Evolutionary conservation across 305 asterid genomes (phyloP), one percentile per base, ranked within the genome.

Genomic region (Fraxinus platypoda): DNA sequence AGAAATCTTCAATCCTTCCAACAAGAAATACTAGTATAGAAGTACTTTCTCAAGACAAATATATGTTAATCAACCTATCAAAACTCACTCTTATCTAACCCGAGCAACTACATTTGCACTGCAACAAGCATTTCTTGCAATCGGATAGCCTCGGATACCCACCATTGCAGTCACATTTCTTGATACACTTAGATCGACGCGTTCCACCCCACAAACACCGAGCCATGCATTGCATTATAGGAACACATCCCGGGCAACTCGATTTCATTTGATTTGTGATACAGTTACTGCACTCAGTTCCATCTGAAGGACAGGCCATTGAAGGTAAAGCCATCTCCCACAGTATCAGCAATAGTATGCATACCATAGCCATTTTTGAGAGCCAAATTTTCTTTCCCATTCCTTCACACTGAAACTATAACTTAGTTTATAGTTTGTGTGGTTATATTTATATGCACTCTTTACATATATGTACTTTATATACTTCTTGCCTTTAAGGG

Each of bases 211-310:
- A 92, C 83, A 95, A 82, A 12, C 98, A 95, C 35, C 74, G 75
- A 11, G 92, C 91, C 97, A 90, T 88, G 91, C 98, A 95, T n/a
- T 88, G 91, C 95, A 95, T 90, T 34, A 87, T 88, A 0, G 93
- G 84, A 5, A 76, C 91, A 17, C 98, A 95, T 7, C 89, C 88
- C 0, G 97, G 98, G 87, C 98, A 95, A 33, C 86, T 90, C 15
- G 78, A 33, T 75, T 89, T 90, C 91, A 92, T 85, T 76, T 82
- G 92, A 57, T 86, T 86, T 2, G 73, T 57, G 54, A 95, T 88
- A 85, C 98, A 95, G 73, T 74, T 84, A 73, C 93, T 68, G 87
- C 98, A 95, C 6, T 81, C 85, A 8, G 85, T 83, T 25, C 91
- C 89, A 74, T 86, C 93, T 0, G 92, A 52, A 30, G 91, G 83